These are phyloP conservation scores for Tetratostichococcus sp. DNA, from an alignment of 139 green algal species.

Conservation along the genomic window DNA sequence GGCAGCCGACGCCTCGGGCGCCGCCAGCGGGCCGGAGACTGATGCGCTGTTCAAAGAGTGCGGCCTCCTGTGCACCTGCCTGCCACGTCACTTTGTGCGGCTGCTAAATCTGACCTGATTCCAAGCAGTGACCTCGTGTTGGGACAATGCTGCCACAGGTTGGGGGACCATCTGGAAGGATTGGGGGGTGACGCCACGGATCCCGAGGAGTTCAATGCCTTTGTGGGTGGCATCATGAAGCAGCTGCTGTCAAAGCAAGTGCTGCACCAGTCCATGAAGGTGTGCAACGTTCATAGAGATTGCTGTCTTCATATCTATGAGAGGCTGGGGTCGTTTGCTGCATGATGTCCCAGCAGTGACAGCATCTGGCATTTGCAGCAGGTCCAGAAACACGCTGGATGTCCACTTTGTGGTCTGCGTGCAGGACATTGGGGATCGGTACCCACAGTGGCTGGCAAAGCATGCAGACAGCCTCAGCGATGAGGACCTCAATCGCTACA, in stretches of 20 bases:
- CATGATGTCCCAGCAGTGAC: too few relatives aligned
- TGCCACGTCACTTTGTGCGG: too few relatives aligned
- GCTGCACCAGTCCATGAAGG: constrained; percentile 78
- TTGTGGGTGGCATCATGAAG: constrained; percentile 79
- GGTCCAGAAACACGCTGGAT: too few relatives aligned
- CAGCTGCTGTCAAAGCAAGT: constrained; percentile 86
- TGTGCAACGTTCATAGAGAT: too few relatives aligned
- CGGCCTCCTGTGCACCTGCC: too few relatives aligned
- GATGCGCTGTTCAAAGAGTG: not conserved
- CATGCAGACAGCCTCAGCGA: constrained; percentile 31
- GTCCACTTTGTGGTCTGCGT: not conserved
- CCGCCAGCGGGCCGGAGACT: not conserved
- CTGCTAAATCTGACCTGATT: too few relatives aligned
- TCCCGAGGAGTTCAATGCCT: constrained; percentile 31
- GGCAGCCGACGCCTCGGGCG: not conserved
- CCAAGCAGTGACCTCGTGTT: too few relatives aligned
- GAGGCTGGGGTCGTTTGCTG: too few relatives aligned
- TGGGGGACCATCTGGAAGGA: not conserved
- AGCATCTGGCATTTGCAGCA: too few relatives aligned
- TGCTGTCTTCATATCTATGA: too few relatives aligned
- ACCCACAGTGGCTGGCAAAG: constrained; percentile 72
- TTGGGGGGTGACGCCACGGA: not conserved
- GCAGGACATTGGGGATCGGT: constrained; percentile 74
- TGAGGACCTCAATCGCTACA: constrained; percentile 57
- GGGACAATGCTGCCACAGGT: too few relatives aligned